Conservation (phyloP, 2,329 filamentous ascomycete genomes). For the Arthrinium phaeospermum region DNA sequence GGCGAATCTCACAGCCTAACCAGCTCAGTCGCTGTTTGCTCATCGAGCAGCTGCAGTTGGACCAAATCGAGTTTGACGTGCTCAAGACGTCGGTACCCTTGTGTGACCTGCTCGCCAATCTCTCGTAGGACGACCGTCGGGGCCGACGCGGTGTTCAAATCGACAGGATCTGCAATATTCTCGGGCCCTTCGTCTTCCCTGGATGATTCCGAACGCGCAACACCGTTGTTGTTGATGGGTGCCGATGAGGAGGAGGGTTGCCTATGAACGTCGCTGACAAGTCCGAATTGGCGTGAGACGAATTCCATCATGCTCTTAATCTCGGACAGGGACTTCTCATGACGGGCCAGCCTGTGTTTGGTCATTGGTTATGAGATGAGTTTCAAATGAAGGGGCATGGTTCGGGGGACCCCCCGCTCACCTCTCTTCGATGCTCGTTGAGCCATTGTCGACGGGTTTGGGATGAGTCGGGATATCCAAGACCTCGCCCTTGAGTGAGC, state of each 20-base stretch:
- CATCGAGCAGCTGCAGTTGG: conserved; percentile 38
- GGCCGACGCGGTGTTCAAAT: conserved; percentile 38
- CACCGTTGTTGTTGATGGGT: conserved; percentile 15
- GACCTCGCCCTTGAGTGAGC: conserved; percentile 25
- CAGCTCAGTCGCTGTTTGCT: conserved; percentile 37
- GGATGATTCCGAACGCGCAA: conserved; percentile 22
- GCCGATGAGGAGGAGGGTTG: background rate
- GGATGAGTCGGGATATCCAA: conserved; percentile 22
- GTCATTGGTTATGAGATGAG: background rate
- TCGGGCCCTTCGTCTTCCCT: conserved; percentile 31
- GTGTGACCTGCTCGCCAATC: conserved; percentile 37
- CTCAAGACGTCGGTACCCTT: conserved; percentile 35
- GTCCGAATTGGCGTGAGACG: conserved; percentile 24
- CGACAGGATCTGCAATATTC: conserved; percentile 37
- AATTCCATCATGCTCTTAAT: conserved; percentile 25
- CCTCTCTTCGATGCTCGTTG: conserved; percentile 24
- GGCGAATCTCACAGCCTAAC: conserved; percentile 35
- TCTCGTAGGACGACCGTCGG: conserved; percentile 39
- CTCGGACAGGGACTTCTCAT: conserved; percentile 25
- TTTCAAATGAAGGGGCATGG: background rate
- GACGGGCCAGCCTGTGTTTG: conserved; percentile 20
- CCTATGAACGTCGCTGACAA: conserved; percentile 21
- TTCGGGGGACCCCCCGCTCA: conserved; percentile 15
- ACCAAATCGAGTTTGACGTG: conserved; percentile 38
- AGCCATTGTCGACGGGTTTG: conserved; percentile 23